Evolutionary conservation across 139 green algal species (phyloP).

Genomic region (Pleodorina starrii): DNA sequence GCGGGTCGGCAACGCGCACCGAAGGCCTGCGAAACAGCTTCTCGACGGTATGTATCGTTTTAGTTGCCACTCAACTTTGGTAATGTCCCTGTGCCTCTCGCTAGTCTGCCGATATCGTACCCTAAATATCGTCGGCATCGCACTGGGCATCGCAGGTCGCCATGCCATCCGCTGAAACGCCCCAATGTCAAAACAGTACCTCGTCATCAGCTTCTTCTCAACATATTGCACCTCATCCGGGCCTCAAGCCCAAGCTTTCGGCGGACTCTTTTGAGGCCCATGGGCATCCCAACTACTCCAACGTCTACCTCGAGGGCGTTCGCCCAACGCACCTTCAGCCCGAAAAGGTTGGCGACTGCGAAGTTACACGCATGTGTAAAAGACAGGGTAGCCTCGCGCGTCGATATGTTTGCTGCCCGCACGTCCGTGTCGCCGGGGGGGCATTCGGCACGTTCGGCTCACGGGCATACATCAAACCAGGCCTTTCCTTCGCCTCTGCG

Average conservation of each 20-base stretch:
- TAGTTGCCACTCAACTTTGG: not conserved
- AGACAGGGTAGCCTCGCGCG: too few species aligned
- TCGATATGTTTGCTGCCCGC: too few species aligned
- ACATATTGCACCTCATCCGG: constrained; percentile 30
- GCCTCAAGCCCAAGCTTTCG: not conserved
- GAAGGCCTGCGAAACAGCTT: not conserved
- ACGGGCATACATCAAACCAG: too few species aligned
- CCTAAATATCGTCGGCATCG: too few species aligned
- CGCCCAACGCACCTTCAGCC: constrained; percentile 68
- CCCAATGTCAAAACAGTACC: not conserved
- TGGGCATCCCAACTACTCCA: constrained; percentile 64
- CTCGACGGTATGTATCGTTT: not conserved
- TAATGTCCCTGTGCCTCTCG: not conserved
- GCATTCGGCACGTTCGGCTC: too few species aligned
- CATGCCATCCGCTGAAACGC: not conserved
- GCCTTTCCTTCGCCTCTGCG: too few species aligned
- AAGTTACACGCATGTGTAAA: too few species aligned
- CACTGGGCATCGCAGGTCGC: not conserved
- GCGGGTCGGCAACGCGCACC: not conserved
- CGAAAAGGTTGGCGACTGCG: constrained; percentile 49
- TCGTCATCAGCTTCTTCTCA: too few species aligned
- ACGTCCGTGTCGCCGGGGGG: too few species aligned
- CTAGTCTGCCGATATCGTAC: too few species aligned
- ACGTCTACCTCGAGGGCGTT: constrained; percentile 76
- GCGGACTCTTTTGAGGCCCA: not conserved